Conservation (phyloP, 768 basidiomycete species). For the Boletus barrowsii region DNA sequence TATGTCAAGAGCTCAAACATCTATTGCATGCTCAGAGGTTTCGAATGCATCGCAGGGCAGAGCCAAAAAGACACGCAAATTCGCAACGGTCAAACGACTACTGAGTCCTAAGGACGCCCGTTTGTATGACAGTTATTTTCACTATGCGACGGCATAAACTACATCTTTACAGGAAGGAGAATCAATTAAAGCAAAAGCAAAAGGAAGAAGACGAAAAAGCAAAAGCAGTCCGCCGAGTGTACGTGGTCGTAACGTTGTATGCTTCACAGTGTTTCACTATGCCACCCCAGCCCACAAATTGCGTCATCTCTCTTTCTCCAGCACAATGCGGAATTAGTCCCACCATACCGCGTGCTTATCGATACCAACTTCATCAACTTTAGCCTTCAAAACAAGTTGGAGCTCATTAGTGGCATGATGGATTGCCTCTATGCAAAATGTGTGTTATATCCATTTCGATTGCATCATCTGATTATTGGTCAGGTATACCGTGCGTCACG, state of each 20-base stretch:
- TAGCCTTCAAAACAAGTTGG: constrained; percentile 95
- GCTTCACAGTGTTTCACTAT: background rate
- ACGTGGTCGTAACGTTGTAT: constrained; percentile 30
- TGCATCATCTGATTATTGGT: constrained; percentile 3
- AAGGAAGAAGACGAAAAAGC: constrained; percentile 79
- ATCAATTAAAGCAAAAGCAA: constrained; percentile 84
- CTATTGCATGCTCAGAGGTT: background rate
- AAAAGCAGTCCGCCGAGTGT: constrained; percentile 78
- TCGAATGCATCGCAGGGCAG: constrained; percentile 55
- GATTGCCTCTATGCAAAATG: constrained; percentile 98
- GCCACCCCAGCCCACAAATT: constrained; percentile 60
- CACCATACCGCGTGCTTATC: constrained; percentile 94
- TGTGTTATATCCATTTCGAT: constrained; percentile 34
- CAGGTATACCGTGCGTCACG: constrained; percentile 98
- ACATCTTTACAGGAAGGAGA: constrained; percentile 71
- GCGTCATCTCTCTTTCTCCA: constrained; percentile 93
- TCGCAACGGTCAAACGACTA: constrained; percentile 91
- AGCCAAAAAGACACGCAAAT: constrained; percentile 93
- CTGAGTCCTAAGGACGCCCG: constrained; percentile 92
- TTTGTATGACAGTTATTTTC: constrained; percentile 53
- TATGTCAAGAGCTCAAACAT: background rate
- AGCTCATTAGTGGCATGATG: constrained; percentile 98
- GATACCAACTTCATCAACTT: constrained; percentile 99
- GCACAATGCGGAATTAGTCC: constrained; percentile 93
- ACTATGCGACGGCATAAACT: background rate